These are phyloP conservation scores for Tagetes erecta DNA, from an alignment of 129 eudicot genomes.

Conservation along the genomic window DNA sequence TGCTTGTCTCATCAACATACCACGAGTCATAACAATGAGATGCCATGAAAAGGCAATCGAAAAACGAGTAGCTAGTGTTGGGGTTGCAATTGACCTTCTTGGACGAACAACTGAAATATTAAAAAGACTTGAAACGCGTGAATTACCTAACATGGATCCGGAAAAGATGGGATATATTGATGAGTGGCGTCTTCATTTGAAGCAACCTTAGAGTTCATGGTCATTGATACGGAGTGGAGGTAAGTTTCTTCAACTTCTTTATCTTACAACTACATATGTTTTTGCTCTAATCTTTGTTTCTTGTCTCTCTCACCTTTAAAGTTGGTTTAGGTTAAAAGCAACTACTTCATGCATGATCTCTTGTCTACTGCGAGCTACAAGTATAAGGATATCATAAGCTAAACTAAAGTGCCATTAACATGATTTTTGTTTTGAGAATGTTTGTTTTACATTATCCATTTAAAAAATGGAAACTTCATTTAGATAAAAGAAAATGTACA, in stretches of 20 bases:
- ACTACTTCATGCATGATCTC: not conserved
- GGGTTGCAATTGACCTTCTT: not conserved
- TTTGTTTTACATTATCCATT: not conserved
- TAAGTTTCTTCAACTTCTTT: not conserved
- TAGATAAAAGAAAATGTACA: too few relatives aligned
- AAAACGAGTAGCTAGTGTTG: not conserved
- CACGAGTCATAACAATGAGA: not conserved
- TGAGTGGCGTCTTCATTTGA: too few relatives aligned
- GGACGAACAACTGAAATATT: not conserved
- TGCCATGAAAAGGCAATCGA: constrained; percentile 1
- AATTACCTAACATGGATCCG: too few relatives aligned
- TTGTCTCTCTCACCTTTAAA: not conserved
- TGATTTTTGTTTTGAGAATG: not conserved
- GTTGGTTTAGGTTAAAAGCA: not conserved
- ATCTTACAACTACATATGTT: not conserved
- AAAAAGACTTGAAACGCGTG: too few relatives aligned
- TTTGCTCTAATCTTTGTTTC: not conserved
- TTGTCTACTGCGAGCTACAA: not conserved
- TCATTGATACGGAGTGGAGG: not conserved
- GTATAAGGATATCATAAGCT: not conserved
- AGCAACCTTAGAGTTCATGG: not conserved
- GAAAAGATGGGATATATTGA: too few relatives aligned
- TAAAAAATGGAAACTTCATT: not conserved
- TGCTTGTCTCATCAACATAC: constrained; percentile 4
- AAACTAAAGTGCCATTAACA: too few relatives aligned